Evolutionary conservation across 2,329 filamentous ascomycete species (phyloP).

Genomic region (Amesomyces nigricolor): DNA sequence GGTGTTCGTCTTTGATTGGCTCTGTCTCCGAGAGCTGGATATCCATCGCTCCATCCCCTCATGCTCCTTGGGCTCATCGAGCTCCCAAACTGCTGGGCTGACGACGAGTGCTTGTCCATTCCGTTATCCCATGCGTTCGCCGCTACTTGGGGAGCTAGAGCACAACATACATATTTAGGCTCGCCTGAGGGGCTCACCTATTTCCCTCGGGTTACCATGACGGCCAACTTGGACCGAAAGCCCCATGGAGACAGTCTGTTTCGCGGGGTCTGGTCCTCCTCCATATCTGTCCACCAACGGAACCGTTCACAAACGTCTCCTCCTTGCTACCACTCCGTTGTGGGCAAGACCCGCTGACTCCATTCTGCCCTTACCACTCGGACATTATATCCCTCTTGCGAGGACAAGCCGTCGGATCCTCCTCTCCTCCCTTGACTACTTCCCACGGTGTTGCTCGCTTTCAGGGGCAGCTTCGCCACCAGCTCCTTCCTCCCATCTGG

Average conservation of each 20-base stretch:
- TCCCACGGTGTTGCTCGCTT: background rate
- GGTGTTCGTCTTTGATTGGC: constrained; percentile 22
- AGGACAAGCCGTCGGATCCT: too few species aligned
- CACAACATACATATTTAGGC: constrained; percentile 7
- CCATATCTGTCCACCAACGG: background rate
- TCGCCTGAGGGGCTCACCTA: background rate
- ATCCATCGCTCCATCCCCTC: constrained; percentile 22
- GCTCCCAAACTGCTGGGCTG: constrained; percentile 7
- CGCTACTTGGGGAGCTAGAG: background rate
- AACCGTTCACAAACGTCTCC: background rate
- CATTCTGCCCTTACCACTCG: background rate
- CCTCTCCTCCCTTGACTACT: background rate
- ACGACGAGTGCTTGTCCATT: constrained; percentile 6
- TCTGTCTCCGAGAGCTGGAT: constrained; percentile 8
- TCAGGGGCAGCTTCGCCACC: background rate
- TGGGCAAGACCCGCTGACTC: background rate
- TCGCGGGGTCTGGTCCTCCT: background rate
- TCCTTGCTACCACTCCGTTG: background rate
- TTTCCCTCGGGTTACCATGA: constrained; percentile 11
- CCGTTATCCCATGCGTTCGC: constrained; percentile 4
- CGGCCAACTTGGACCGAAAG: constrained; percentile 2
- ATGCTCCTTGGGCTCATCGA: constrained; percentile 1
- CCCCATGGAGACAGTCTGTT: constrained; percentile 8
- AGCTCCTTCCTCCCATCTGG: too few species aligned
- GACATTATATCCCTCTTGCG: background rate